Base-by-base conservation (phyloP, 2,329 filamentous ascomycete species). In the Hymenoscyphus fructigenus region DNA sequence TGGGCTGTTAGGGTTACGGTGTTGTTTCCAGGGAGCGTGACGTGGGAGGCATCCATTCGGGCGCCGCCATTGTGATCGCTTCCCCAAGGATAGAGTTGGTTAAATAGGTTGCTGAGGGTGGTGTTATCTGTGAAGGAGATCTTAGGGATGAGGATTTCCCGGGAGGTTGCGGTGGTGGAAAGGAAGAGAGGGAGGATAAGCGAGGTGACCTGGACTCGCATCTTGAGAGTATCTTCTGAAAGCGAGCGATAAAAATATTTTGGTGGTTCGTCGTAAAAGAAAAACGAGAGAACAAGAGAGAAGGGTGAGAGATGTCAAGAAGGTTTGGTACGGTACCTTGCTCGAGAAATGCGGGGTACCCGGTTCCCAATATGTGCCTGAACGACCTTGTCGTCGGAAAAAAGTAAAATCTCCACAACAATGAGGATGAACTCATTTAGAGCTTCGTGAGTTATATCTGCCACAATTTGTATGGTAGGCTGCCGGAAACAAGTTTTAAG, bases 51-150 rank as follows among this genome's bases (percentile, higher is more conserved):
- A 68, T 78, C 73, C 84, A 86, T 87, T 41, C 83, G 82, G 0
- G 84, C 84, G 0, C 79, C 82, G 50, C 84, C 84, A 70, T 86
- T 86, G 75, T 86, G 84, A 69, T 83, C 81, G 20, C 78, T 82
- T 26, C 84, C 84, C 84, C 84, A 85, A 1, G 83, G 84, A 70
- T 87, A 86, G 68, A 83, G 79, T 74, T 83, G 41, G 61, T 73
- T 74, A 76, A 83, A 86, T 74, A 82, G 77, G 5, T 74, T 69
- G 63, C 80, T 76, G 62, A 82, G 80, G 69, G 73, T 69, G 56
- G 75, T 55, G 62, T 76, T 15, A 7, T 50, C 44, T 34, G 53
- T 17, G 53, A 57, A 57, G 17, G 53, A n/a, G 23, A 4, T 28
- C 7, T n/a, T 29, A 26, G 53, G 53, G 12, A 57, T 34, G 14